Percentiles rank a stretch among this genome's conserved stretches.
phyloP scores from a whole-genome alignment of 2,329 filamentous ascomycete species.

The Gremmenia infestans region DNA sequence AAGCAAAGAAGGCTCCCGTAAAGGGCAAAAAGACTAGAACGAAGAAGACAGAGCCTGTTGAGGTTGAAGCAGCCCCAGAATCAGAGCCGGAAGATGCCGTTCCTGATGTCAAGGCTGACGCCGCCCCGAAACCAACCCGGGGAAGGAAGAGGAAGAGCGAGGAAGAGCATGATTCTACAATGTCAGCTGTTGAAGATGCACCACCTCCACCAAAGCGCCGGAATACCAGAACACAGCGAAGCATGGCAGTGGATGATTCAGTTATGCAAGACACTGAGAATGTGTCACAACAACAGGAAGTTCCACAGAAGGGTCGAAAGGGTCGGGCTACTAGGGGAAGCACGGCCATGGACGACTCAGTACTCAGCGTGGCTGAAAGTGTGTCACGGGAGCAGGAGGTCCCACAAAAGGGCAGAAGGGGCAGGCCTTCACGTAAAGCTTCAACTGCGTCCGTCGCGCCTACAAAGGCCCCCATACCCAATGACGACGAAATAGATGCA shows the following conservation, averaged over 20 bases:
- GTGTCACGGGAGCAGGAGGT: conserved; percentile 32
- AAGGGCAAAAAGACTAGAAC: conserved; percentile 43
- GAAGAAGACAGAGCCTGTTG: conserved; percentile 51
- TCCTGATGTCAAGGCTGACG: conserved; percentile 27
- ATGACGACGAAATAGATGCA: conserved; percentile 62
- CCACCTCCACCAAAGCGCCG: conserved; percentile 37
- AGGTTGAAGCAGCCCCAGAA: conserved; percentile 37
- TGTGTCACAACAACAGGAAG: conserved; percentile 34
- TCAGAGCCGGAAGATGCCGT: conserved; percentile 30
- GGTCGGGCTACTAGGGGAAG: conserved; percentile 38
- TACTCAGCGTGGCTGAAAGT: conserved; percentile 41
- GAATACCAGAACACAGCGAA: conserved; percentile 37
- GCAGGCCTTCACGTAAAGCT: conserved; percentile 41
- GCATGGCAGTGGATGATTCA: conserved; percentile 32
- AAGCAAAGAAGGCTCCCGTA: conserved; percentile 49
- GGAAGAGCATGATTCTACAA: conserved; percentile 7
- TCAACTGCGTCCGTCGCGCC: conserved; percentile 45
- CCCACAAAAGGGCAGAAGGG: conserved; percentile 49
- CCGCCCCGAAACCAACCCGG: conserved; percentile 21
- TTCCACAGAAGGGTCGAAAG: conserved; percentile 42
- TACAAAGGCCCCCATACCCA: conserved; percentile 40
- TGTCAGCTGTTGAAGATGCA: conserved; percentile 7
- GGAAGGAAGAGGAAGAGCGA: conserved; percentile 28
- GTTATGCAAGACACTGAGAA: conserved; percentile 40
- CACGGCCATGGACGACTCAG: conserved; percentile 29